phyloP scores from a whole-genome alignment of 768 basidiomycete species.

The Crepidotus variabilis region DNA sequence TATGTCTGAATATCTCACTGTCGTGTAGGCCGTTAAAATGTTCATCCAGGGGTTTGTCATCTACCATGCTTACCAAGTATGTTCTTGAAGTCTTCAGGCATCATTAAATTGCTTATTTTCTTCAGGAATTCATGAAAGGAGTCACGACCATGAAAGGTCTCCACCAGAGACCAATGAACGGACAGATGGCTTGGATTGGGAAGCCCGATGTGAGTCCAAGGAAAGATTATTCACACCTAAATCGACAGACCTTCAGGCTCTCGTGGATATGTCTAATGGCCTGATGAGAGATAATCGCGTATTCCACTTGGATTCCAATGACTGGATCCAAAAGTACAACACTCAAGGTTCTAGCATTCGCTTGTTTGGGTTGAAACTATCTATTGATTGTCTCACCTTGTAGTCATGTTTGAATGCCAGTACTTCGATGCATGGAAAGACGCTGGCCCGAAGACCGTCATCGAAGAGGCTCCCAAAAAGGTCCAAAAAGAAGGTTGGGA shows the following conservation, averaged over 20 bases:
- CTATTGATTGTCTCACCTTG: neutral
- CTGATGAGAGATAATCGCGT: conserved; percentile 35
- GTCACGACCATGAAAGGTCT: conserved; percentile 22
- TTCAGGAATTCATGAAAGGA: conserved; percentile 27
- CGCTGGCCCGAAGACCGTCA: conserved; percentile 27
- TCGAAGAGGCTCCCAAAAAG: conserved; percentile 27
- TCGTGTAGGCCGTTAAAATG: neutral
- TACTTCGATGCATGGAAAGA: conserved; percentile 26
- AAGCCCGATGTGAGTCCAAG: conserved; percentile 10
- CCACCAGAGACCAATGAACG: conserved; percentile 3
- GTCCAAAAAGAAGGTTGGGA: conserved; percentile 24
- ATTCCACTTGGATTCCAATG: conserved; percentile 29
- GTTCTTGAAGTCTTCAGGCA: neutral
- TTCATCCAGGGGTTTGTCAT: conserved; percentile 16
- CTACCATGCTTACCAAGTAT: conserved; percentile 26
- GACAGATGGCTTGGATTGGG: conserved; percentile 6
- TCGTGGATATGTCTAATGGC: conserved; percentile 30
- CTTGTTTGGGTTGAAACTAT: neutral
- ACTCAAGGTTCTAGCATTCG: conserved; percentile 26
- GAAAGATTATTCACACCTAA: neutral
- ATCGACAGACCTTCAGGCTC: conserved; percentile 18
- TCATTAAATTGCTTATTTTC: neutral
- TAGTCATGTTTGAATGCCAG: conserved; percentile 29
- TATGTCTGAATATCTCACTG: neutral
- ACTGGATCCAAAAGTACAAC: conserved; percentile 33